Conservation (phyloP, 129 eudicot genomes). For the Solidago caesia region DNA sequence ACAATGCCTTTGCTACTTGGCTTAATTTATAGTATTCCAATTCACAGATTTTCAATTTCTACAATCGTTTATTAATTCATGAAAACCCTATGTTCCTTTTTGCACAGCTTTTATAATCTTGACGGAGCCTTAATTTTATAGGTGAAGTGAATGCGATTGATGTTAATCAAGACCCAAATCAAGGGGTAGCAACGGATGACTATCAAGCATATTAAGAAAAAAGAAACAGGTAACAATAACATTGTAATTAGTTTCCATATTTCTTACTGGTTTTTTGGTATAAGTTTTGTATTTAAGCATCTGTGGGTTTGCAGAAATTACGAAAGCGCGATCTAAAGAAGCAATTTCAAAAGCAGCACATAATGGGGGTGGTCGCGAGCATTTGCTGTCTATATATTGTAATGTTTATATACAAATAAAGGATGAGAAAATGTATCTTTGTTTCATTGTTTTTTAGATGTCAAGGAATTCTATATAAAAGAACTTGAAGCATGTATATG, state of each 20-base stretch:
- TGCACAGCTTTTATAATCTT: no score
- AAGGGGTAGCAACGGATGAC: constrained; percentile 29
- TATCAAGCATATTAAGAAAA: constrained; percentile 28
- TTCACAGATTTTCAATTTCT: no score
- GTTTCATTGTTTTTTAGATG: not conserved
- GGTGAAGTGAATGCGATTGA: constrained; percentile 34
- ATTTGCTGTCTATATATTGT: constrained; percentile 18
- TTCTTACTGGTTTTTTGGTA: not conserved
- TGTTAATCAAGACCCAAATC: constrained; percentile 41
- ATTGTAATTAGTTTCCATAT: not conserved
- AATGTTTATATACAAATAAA: constrained; percentile 25
- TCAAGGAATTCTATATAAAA: constrained; percentile 2
- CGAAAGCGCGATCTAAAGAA: not conserved
- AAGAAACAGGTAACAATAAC: constrained; percentile 14
- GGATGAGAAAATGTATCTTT: constrained; percentile 23
- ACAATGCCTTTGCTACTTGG: not conserved
- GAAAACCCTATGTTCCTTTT: no score
- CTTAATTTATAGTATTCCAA: not conserved
- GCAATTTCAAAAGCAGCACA: not conserved
- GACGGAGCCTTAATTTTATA: not conserved
- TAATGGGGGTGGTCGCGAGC: not conserved
- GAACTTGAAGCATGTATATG: not conserved
- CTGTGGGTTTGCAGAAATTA: constrained; percentile 12
- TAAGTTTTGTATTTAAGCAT: constrained; percentile 8
- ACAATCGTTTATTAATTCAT: no score